Evolutionary conservation across 1,284 basidiomycete species (phyloP), one percentile per base, ranked within the genome.

Genomic region (Testicularia cyperi): DNA sequence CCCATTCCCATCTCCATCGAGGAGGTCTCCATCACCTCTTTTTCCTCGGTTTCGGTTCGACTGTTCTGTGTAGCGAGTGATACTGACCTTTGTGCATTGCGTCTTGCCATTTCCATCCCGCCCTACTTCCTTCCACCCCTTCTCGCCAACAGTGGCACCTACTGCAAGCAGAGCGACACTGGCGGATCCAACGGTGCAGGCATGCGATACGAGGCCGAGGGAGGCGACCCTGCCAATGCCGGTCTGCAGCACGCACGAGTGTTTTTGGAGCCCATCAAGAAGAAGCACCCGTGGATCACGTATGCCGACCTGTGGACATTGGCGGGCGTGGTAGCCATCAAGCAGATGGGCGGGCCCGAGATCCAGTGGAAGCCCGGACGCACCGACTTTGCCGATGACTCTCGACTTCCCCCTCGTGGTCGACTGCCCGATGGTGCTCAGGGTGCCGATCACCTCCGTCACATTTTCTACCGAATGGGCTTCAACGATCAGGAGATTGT

Each of bases 401-500:
- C 69, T 54, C 74, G 63, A n/a, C 52, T 68, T 14, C 90, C 94
- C 22, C 92, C 94, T 16, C 92, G 92, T 72, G 94, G 94, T 47
- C 86, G 94, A 78, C 85, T 98, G 28, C 94, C 94, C 18, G 94
- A 97, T 77, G 94, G 86, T 27, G 74, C 84, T 20, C 86, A 89
- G 78, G 92, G 88, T 35, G 79, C 84, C 45, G 85, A 90, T 76
- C 94, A 98, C 78, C 80, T 97, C 52, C 84, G 94, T 81, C 82
- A 65, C 85, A 76, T 79, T 54, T 79, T 79, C 65, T 71, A 78
- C 68, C 63, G 64, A 47, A 77, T 78, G 78, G 78, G 78, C 41
- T 78, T 96, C 83, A 90, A 94, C 78, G 94, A 97, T 80, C 90
- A 92, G 63, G 75, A 77, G 65, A 77, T 75, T 51, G 92, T 96